These are phyloP conservation scores for Blastomyces gilchristii DNA, from an alignment of 2,329 filamentous ascomycete genomes.

Conservation along the genomic window DNA sequence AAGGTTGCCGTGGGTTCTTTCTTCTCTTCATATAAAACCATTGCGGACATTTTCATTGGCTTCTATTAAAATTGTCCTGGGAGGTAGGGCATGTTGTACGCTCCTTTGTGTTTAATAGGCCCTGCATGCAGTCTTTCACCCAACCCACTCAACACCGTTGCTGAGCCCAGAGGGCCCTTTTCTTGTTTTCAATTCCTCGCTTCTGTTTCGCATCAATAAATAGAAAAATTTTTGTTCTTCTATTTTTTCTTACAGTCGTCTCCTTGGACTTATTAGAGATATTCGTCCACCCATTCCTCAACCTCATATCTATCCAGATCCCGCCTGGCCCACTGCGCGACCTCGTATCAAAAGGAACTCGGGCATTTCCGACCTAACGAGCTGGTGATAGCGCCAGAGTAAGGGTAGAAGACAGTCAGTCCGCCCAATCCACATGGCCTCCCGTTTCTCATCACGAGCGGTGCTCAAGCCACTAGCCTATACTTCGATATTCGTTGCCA, in stretches of 20 bases:
- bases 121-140: neutral
- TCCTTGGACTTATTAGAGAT: neutral
- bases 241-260: neutral
- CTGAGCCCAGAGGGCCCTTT: neutral
- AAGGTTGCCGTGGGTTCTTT: neutral
- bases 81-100: neutral
- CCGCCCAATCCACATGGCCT: neutral
- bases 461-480: neutral
- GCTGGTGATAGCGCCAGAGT: neutral
- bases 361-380: neutral
- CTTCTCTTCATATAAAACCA: neutral
- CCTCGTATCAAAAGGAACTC: neutral
- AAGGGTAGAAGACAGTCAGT: neutral
- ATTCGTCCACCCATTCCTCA: neutral
- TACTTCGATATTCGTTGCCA: constrained; percentile 2
- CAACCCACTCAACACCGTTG: neutral
- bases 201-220: neutral
- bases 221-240: neutral
- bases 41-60: neutral
- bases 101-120: neutral
- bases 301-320: neutral
- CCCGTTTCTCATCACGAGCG: constrained; percentile 1
- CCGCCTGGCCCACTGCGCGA: neutral
- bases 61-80: neutral
- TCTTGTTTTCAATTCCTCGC: neutral